Conservation (phyloP, 2,329 filamentous ascomycete genomes). For the Diatrype stigma region DNA sequence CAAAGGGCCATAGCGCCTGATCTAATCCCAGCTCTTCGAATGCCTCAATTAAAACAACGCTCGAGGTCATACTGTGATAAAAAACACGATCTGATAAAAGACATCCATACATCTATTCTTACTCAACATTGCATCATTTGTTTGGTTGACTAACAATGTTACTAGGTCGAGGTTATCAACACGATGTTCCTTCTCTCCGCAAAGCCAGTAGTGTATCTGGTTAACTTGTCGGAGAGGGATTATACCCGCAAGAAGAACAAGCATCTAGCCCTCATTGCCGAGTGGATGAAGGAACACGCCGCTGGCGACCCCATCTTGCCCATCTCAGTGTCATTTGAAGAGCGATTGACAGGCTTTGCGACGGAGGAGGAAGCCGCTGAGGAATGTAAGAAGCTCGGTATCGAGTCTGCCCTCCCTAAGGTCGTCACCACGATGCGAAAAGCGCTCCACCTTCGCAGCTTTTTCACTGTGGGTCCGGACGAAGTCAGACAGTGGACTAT, state of each 20-base stretch:
- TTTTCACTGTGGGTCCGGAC: constrained; percentile 95
- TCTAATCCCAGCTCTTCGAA: constrained; percentile 99
- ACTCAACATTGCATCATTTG: constrained; percentile 1
- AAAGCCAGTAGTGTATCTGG: constrained; percentile 94
- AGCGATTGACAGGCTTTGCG: constrained; percentile 78
- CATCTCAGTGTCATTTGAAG: constrained; percentile 88
- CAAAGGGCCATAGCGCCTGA: constrained; percentile 93
- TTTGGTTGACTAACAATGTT: constrained; percentile 24
- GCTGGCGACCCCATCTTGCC: constrained; percentile 86
- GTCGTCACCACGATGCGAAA: constrained; percentile 91
- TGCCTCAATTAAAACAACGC: constrained; percentile 68
- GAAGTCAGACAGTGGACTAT: constrained; percentile 99
- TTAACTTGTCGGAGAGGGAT: constrained; percentile 96
- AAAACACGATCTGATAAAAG: constrained; percentile 61
- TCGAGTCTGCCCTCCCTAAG: constrained; percentile 88
- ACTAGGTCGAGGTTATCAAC: constrained; percentile 94
- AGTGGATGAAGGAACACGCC: constrained; percentile 93
- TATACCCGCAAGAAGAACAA: constrained; percentile 99
- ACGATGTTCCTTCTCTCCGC: constrained; percentile 90
- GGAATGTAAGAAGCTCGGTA: constrained; percentile 84
- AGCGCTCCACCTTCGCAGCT: constrained; percentile 82
- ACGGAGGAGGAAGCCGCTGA: constrained; percentile 72
- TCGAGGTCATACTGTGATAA: constrained; percentile 84
- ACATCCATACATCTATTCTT: constrained; percentile 12
- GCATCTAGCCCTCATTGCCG: constrained; percentile 86